Base-by-base conservation (phyloP, 192 early-diverging fungal species). In the Entomortierella parvispora region DNA sequence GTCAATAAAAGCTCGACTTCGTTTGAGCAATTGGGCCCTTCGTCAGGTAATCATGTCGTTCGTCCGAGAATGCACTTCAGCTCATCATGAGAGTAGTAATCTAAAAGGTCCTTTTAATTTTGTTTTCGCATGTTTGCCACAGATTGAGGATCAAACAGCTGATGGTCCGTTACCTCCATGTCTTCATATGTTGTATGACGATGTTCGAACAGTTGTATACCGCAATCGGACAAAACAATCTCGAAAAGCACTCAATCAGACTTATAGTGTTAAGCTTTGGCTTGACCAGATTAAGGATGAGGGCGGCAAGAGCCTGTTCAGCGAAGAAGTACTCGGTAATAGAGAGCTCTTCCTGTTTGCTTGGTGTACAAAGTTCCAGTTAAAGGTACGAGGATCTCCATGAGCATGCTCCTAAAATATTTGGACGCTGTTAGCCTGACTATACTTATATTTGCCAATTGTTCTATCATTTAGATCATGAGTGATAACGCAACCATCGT, bases 201-300 rank as follows among this genome's bases (percentile, higher is more conserved):
- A 49, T 42, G 47, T 58, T 23, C 42, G 56, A 68, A 57, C 31
- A 42, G 45, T 26, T 14, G 47, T 68, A 12, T 68, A 68, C 23
- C 65, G 65, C 29, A n/a, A 68, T 22, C 65, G 55, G 56, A 68
- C 46, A 26, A 32, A 68, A 15, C 0, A 37, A 58, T 68, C 65
- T 68, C 54, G 65, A 33, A 68, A 68, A 37, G 11, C 47, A 23
- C 4, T 34, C 40, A 49, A 49, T 31, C 42, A 46, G 2, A 50
- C 55, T 4, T 22, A n/a, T 31, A 58, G 65, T 47, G 65, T 58
- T 25, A 28, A 58, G 46, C 28, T 50, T 17, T 68, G 65, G 54
- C 22, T 68, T 26, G 65, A 58, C 1, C 52, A 54, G 17, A 67
- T 58, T 32, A 58, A 57, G 47, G 45, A 20, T 2, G 43, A 58